Percentiles rank a stretch among this genome's conserved stretches.
Evolutionary conservation across 2,329 filamentous ascomycete species (phyloP).

Genomic region (Neofusicoccum parvum): DNA sequence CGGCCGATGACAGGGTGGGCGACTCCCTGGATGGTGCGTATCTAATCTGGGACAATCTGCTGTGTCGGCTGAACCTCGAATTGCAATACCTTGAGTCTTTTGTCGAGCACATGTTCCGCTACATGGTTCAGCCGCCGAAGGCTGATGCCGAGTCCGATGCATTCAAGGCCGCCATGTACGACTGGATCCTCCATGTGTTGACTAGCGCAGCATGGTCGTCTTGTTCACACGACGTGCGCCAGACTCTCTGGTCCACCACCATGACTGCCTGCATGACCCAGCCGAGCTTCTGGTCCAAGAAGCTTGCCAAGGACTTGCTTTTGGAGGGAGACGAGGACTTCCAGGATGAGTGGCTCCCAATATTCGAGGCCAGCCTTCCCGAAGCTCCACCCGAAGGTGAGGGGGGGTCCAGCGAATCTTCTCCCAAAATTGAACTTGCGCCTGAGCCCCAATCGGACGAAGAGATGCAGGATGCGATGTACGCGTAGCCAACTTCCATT

Average conservation of each 20-base stretch:
- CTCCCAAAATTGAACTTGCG: neutral
- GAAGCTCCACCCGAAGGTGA: constrained; percentile 6
- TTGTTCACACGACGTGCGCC: constrained; percentile 25
- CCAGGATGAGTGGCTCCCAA: constrained; percentile 30
- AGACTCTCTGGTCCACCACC: constrained; percentile 4
- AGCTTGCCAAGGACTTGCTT: constrained; percentile 38
- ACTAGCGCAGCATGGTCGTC: constrained; percentile 39
- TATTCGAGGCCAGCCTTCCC: constrained; percentile 37
- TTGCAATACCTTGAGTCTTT: constrained; percentile 34
- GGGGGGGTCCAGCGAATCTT: neutral
- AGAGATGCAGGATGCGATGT: constrained; percentile 18
- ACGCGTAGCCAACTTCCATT: constrained; percentile 13
- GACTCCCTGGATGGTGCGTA: constrained; percentile 35
- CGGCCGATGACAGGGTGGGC: constrained; percentile 8
- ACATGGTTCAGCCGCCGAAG: constrained; percentile 31
- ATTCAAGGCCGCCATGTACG: constrained; percentile 29
- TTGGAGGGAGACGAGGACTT: constrained; percentile 28
- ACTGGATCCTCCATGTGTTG: constrained; percentile 55
- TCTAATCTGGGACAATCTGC: constrained; percentile 46
- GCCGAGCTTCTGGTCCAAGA: constrained; percentile 41
- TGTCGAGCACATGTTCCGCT: constrained; percentile 40
- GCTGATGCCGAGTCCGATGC: constrained; percentile 16
- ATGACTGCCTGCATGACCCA: constrained; percentile 33
- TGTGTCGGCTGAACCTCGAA: constrained; percentile 37
- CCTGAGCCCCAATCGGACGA: constrained; percentile 3